Base-by-base conservation (phyloP, 2,329 filamentous ascomycete species). In the Graphilbum sp. region DNA sequence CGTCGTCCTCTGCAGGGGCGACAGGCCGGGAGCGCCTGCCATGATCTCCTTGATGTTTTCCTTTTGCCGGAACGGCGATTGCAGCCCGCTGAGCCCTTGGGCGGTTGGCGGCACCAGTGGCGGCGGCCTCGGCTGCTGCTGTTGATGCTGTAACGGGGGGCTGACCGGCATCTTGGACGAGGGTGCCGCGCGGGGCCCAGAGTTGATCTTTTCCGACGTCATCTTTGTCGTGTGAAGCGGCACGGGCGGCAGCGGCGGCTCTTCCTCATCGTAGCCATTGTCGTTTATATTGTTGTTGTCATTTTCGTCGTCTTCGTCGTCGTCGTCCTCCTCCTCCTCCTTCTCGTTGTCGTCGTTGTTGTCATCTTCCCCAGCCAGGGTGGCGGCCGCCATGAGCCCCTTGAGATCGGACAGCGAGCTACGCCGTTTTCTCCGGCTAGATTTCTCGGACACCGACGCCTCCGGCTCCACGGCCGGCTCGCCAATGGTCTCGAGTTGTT, bases 391-490 rank as follows among this genome's bases (percentile, higher is more conserved):
- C 58, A 88, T 76, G 16, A 83, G 62, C 16, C 45, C 47, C 46
- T 56, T 80, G 35, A 96, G 66, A 54, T 96, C 88, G 5, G 87
- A 94, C 32, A 96, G 61, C 20, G 87, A 95, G 59, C 87, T 95
- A 53, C 88, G 77, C 39, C 88, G 72, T 62, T 93, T 95, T 61
- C 78, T 87, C 53, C 71, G 76, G 33, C 63, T 59, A n/a, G 54
- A 54, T 46, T 61, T 67, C 6, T 45, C 45, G 1, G 33, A 16
- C 1, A 18, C 44, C 4, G 24, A 53, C 46, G 31, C 17, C 9
- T 49, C 45, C 5, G 56, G 52, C 39, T 67, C 64, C 15, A 56
- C 57, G 0, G 63, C 61, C 1, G 71, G 71, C 49, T 75, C 71
- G 15, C 69, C 70, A 36, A 75, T 75, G 0, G 71, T 75, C 49